Base-by-base conservation (phyloP, 805 yeast genomes). In the Tanozyma kutaoensis region DNA sequence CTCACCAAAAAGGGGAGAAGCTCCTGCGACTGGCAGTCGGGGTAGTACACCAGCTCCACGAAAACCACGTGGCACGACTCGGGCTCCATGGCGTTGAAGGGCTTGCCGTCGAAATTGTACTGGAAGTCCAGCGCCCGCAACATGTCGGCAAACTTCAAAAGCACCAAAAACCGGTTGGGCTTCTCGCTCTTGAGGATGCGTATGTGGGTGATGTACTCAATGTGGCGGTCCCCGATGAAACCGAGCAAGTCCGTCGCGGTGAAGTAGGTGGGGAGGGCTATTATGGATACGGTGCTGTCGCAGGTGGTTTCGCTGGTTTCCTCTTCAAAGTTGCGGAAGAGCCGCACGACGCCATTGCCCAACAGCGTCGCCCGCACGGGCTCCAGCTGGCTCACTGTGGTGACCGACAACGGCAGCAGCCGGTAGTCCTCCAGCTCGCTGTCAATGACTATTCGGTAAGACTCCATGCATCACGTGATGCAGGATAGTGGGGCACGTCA, bases 211-310 rank as follows among this genome's bases (percentile, higher is more conserved):
- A 81, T 66, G 15, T 56, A 48, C 8, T 62, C 59, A 35, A 69
- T 50, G 16, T 66, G 61, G 1, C 60, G 52, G 25, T 75, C 75
- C 14, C 93, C 93, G 8, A 86, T 67, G 44, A 76, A 85, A 4
- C 88, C 93, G 4, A 85, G 48, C 14, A 86, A 46, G 40, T 85
- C 95, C 14, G 84, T 76, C 0, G 88, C 80, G 1, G 93, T 75
- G 48, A 85, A 76, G 46, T 85, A 86, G 8, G 79, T 72, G 0
- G 96, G 96, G 0, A 85, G 75, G 0, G 93, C 85, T n/a, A 84
- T 49, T 12, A 84, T 78, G 1, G 88, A 73, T 4, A 81, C 69
- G 53, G 78, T 76, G 2, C 84, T 68, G 20, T 66, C 7, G 17
- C 7, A 5, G 17, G 5, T 7, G 17, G 17, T 15, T 6, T 15